Evolutionary conservation across 2,329 filamentous ascomycete genomes (phyloP).

Genomic region (Ilyonectria sp.): DNA sequence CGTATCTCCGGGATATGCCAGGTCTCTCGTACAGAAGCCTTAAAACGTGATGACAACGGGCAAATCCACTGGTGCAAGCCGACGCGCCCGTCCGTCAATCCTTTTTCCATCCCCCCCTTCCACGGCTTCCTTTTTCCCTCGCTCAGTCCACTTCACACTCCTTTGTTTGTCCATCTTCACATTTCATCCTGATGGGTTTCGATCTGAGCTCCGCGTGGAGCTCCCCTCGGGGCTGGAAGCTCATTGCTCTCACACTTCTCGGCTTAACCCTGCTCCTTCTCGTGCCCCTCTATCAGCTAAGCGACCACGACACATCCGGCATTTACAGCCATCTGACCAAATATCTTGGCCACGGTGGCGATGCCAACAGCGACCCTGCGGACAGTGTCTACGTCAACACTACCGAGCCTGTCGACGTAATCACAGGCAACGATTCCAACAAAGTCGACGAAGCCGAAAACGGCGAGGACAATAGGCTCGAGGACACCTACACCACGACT

Average conservation of each 20-base stretch:
- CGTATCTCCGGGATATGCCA: constrained; percentile 13
- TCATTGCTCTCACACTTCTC: constrained; percentile 46
- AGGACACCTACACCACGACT: background rate
- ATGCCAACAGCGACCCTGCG: constrained; percentile 56
- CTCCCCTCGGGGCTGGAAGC: constrained; percentile 48
- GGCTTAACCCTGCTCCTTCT: constrained; percentile 48
- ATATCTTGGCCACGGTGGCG: constrained; percentile 49
- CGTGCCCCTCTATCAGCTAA: constrained; percentile 51
- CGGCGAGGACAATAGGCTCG: constrained; percentile 9
- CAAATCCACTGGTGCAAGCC: constrained; percentile 20
- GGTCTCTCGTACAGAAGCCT: constrained; percentile 16
- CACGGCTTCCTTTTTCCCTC: background rate
- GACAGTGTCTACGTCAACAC: constrained; percentile 51
- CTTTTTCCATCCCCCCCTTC: constrained; percentile 16
- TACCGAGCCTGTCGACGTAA: constrained; percentile 44
- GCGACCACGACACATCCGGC: constrained; percentile 46
- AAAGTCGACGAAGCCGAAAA: constrained; percentile 31
- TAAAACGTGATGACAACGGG: constrained; percentile 25
- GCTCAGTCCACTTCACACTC: constrained; percentile 23
- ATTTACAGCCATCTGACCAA: constrained; percentile 51
- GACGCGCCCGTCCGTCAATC: constrained; percentile 19
- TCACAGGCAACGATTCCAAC: background rate
- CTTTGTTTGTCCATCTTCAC: constrained; percentile 26
- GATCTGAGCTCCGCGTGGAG: constrained; percentile 46
- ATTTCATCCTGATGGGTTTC: constrained; percentile 40